Conservation (phyloP, 1,284 basidiomycete genomes). For the Abortiporus biennis region DNA sequence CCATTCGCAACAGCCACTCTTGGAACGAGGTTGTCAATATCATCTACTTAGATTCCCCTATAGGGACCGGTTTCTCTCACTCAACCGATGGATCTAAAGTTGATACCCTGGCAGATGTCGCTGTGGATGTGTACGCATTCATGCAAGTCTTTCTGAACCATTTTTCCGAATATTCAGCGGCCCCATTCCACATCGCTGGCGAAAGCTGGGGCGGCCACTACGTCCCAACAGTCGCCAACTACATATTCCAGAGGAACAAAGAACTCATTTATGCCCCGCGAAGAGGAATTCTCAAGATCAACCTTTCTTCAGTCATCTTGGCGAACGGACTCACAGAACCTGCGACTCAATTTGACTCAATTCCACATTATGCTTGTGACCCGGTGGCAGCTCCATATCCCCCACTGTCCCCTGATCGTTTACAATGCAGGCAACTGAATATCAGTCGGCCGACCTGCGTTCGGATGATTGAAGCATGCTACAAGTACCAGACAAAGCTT, state of each 20-base stretch:
- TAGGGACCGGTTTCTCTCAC: slow-evolving; percentile 62
- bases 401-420: slow-evolving; percentile 62
- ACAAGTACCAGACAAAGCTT: slow-evolving; percentile 50
- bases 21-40: slow-evolving; percentile 31
- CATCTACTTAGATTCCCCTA: slow-evolving; percentile 54
- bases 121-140: slow-evolving; percentile 75
- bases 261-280: slow-evolving; percentile 35
- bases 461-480: slow-evolving; percentile 60
- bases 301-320: slow-evolving; percentile 75
- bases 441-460: slow-evolving; percentile 69
- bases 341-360: slow-evolving; percentile 65
- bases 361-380: slow-evolving; percentile 80
- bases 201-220: slow-evolving; percentile 83
- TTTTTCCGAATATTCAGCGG: slow-evolving; percentile 62
- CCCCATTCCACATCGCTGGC: slow-evolving; percentile 68
- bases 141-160: slow-evolving; percentile 80
- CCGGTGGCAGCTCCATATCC: slow-evolving; percentile 61
- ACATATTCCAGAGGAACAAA: slow-evolving; percentile 74
- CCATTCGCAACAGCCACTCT: slow-evolving; percentile 56
- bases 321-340: slow-evolving; percentile 85
- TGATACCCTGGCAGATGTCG: slow-evolving; percentile 38
- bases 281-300: slow-evolving; percentile 52
- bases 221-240: slow-evolving; percentile 71
- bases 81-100: slow-evolving; percentile 38
- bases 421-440: slow-evolving; percentile 59